A percentile compares a stretch with the other conserved stretches of the same genome.
phyloP scores from a whole-genome alignment of 495 filamentous ascomycete genomes.

The Penicillium herquei region DNA sequence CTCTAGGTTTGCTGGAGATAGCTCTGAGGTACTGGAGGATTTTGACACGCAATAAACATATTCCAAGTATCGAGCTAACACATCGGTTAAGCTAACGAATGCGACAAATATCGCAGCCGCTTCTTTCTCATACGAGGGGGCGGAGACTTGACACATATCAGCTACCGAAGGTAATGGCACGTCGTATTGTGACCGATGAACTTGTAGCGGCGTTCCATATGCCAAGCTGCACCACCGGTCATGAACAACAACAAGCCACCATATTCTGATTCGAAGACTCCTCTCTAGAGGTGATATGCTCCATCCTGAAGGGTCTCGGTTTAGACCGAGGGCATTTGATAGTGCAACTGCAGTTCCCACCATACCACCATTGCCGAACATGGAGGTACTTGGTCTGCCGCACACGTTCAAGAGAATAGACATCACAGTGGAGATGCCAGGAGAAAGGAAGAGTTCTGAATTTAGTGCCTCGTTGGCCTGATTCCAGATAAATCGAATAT shows the following conservation, averaged over 20 bases:
- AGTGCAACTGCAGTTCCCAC: conserved; percentile 34
- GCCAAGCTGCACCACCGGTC: conserved; percentile 42
- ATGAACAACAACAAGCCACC: conserved; percentile 42
- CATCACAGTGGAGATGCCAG: conserved; percentile 34
- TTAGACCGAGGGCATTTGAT: conserved; percentile 35
- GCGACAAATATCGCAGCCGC: conserved; percentile 33
- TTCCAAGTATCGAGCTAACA: conserved; percentile 35
- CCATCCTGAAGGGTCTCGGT: conserved; percentile 34
- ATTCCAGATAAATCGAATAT: conserved; percentile 36
- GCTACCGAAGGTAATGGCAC: conserved; percentile 30
- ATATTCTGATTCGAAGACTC: conserved; percentile 29
- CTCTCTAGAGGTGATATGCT: conserved; percentile 33
- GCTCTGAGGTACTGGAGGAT: conserved; percentile 1
- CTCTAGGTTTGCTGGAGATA: conserved; percentile 16
- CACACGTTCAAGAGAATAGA: conserved; percentile 34
- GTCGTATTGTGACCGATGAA: conserved; percentile 36
- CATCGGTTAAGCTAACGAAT: conserved; percentile 37
- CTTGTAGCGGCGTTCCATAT: conserved; percentile 36
- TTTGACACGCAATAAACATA: conserved; percentile 32
- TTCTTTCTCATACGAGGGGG: conserved; percentile 8
- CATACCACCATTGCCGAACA: conserved; percentile 35
- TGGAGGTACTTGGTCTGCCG: conserved; percentile 36
- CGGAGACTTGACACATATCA: conserved; percentile 12
- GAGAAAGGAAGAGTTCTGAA: conserved; percentile 33
- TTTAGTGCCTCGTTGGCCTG: conserved; percentile 32